A percentile compares a stretch with the other conserved stretches of the same genome.
Evolutionary conservation across 257 asterid genomes (phyloP).

Genomic region (Primulina tabacum): DNA sequence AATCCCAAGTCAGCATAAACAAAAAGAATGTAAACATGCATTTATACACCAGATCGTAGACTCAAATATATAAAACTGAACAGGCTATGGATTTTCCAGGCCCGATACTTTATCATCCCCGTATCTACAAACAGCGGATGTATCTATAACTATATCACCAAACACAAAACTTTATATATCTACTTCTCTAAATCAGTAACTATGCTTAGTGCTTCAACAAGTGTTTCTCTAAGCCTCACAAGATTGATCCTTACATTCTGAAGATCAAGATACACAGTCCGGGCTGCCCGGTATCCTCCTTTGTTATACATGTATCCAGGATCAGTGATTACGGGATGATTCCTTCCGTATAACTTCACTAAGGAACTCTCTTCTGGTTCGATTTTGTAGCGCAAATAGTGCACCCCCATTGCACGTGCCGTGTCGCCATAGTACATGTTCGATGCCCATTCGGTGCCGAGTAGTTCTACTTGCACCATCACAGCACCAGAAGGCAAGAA

Average conservation of each 20-base stretch:
- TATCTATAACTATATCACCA: background rate
- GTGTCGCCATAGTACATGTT: conserved; percentile 65
- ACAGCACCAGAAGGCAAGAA: conserved; percentile 64
- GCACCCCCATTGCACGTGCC: conserved; percentile 54
- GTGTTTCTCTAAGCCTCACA: conserved; percentile 37
- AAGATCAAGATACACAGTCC: conserved; percentile 59
- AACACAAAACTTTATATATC: background rate
- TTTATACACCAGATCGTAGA: too few relatives aligned
- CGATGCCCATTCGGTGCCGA: conserved; percentile 88
- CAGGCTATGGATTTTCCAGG: background rate
- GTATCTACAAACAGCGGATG: background rate
- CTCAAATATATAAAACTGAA: background rate
- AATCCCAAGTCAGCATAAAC: too few relatives aligned
- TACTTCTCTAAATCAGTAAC: conserved; percentile 34
- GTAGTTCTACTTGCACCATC: conserved; percentile 69
- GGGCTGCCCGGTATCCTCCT: conserved; percentile 41
- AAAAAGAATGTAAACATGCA: background rate
- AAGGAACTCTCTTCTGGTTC: conserved; percentile 66
- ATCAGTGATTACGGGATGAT: conserved; percentile 46
- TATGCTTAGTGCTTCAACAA: conserved; percentile 49
- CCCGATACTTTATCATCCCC: background rate
- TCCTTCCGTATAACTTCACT: conserved; percentile 43
- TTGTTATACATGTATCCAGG: conserved; percentile 29
- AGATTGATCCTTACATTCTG: conserved; percentile 56
- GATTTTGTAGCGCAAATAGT: conserved; percentile 65